A percentile compares a stretch with the other conserved stretches of the same genome.
Conservation (phyloP, 164 flowering plant genomes). For the Tinospora cordifolia region DNA sequence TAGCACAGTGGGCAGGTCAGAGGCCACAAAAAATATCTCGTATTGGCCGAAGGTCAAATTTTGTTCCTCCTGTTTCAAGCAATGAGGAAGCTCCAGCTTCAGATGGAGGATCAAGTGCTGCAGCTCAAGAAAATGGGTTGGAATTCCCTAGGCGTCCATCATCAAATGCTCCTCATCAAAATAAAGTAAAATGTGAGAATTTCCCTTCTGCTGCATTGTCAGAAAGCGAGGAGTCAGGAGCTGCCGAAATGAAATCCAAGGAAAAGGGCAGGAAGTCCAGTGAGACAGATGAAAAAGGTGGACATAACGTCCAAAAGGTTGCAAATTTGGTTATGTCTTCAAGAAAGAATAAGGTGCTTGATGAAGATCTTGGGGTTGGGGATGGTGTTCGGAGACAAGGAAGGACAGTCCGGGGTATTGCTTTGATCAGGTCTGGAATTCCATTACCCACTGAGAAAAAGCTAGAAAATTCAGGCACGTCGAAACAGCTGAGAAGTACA, state of each 20-base stretch:
- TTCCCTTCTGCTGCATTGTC: conserved; percentile 58
- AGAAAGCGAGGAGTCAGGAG: conserved; percentile 85
- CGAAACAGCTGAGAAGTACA: conserved; percentile 73
- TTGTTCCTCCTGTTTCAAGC: conserved; percentile 47
- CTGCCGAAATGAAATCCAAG: conserved; percentile 50
- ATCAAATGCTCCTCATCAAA: conserved; percentile 47
- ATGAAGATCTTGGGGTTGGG: conserved; percentile 62
- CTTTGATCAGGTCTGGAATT: conserved; percentile 46
- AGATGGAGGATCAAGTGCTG: conserved; percentile 40
- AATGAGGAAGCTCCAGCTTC: conserved; percentile 49
- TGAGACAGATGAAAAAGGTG: conserved; percentile 57
- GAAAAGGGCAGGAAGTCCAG: conserved; percentile 50
- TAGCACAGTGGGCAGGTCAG: conserved; percentile 58
- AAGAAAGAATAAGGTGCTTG: conserved; percentile 63
- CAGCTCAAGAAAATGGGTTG: conserved; percentile 39
- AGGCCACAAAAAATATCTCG: conserved; percentile 79
- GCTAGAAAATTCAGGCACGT: conserved; percentile 47
- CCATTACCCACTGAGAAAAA: conserved; percentile 54
- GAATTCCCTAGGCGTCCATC: conserved; percentile 39
- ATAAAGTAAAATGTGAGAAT: conserved; percentile 49
- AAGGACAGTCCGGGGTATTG: conserved; percentile 55
- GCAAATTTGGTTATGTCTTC: conserved; percentile 31
- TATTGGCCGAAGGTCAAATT: conserved; percentile 65
- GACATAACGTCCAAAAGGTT: conserved; percentile 44
- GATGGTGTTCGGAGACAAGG: conserved; percentile 75